phyloP scores from a whole-genome alignment of 116 monocot genomes.

The Thalassia testudinum region DNA sequence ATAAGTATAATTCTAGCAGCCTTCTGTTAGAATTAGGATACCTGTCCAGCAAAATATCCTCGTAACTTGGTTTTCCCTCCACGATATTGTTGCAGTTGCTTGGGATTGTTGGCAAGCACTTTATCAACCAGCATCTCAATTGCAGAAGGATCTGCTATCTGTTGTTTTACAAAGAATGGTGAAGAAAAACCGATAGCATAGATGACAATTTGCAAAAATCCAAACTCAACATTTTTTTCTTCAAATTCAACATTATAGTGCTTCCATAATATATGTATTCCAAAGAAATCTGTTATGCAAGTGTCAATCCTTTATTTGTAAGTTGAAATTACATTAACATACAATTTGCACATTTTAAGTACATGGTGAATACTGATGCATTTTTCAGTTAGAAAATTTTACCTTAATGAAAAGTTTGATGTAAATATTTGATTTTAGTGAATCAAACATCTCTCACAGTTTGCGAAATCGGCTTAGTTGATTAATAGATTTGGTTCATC shows the following conservation, averaged over 20 bases:
- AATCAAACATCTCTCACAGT: no score
- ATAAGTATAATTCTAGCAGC: background rate
- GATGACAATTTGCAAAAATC: background rate
- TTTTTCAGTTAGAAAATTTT: no score
- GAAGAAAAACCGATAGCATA: background rate
- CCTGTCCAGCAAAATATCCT: constrained; percentile 93
- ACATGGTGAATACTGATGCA: no score
- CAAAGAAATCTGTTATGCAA: background rate
- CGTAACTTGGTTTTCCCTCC: constrained; percentile 80
- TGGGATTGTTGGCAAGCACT: constrained; percentile 66
- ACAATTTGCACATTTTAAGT: background rate
- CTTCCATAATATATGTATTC: background rate
- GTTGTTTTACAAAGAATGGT: constrained; percentile 1
- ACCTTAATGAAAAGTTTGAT: no score
- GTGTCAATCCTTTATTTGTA: background rate
- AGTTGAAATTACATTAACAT: background rate
- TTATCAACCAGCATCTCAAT: constrained; percentile 79
- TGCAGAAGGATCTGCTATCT: constrained; percentile 61
- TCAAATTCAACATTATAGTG: background rate
- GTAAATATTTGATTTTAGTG: no score
- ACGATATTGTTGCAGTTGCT: constrained; percentile 81
- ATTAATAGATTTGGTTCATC: no score
- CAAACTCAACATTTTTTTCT: background rate
- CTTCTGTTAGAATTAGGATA: constrained; percentile 5
- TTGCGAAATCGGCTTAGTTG: no score